Percentiles rank a stretch among this genome's conserved stretches.
Evolutionary conservation across 23 red algal genomes (phyloP).

Genomic region (Gracilaria vermiculophylla): DNA sequence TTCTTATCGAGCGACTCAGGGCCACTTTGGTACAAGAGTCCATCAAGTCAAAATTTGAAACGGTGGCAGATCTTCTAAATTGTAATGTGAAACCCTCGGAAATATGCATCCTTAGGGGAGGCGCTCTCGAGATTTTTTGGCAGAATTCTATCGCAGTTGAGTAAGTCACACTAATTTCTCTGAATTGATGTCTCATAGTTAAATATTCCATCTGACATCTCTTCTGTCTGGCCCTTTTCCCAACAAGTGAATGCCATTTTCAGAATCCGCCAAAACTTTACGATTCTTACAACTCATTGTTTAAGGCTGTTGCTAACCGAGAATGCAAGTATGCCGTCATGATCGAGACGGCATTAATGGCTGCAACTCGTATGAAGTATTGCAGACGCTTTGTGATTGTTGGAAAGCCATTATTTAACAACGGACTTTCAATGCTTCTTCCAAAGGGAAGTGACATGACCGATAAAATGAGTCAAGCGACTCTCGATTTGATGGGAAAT

Average conservation of each 20-base stretch:
- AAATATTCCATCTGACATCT: too few species aligned
- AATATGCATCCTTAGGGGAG: constrained; percentile 25
- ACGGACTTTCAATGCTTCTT: neutral
- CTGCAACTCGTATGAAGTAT: neutral
- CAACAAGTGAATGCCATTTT: neutral
- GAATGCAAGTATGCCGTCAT: neutral
- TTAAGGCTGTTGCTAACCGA: neutral
- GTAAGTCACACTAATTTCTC: neutral
- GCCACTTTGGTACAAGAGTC: constrained; percentile 32
- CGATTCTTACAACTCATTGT: neutral
- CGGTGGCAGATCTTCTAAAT: neutral
- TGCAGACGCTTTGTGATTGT: neutral
- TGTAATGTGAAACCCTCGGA: constrained; percentile 10
- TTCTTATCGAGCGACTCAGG: neutral
- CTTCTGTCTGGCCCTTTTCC: too few species aligned
- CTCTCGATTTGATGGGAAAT: neutral
- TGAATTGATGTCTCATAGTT: too few species aligned
- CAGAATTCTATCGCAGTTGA: neutral
- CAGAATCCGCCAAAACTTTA: neutral
- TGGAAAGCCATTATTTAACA: neutral
- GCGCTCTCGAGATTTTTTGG: constrained; percentile 35
- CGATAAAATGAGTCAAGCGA: neutral
- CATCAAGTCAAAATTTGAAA: neutral
- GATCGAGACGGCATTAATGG: neutral
- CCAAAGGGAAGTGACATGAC: neutral